Evolutionary conservation across 805 yeast species (phyloP).

Genomic region (Nematodospora valgi): DNA sequence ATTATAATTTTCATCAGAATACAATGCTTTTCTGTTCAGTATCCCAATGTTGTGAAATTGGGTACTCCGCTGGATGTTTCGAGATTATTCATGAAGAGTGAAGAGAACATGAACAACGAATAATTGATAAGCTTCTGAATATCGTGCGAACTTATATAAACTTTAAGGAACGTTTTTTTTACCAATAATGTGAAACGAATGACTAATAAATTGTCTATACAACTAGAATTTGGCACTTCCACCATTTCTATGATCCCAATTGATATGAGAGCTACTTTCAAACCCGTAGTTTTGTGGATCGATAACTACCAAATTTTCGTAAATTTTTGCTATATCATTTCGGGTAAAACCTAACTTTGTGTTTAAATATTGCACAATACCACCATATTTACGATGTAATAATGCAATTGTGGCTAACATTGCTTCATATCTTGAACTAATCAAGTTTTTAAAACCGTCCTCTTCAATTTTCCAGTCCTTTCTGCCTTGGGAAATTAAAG

Average conservation of each 20-base stretch:
- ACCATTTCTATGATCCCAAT: constrained; percentile 14
- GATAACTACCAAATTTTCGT: constrained; percentile 21
- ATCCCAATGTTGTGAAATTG: constrained; percentile 47
- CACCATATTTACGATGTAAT: constrained; percentile 52
- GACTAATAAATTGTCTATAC: background rate
- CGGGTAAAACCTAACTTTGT: constrained; percentile 41
- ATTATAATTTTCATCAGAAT: too few species aligned
- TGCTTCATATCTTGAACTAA: constrained; percentile 64
- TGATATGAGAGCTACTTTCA: constrained; percentile 10
- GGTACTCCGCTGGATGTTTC: constrained; percentile 66
- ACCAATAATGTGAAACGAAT: background rate
- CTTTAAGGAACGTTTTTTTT: background rate
- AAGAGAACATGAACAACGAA: constrained; percentile 13
- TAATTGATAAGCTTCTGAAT: too few species aligned
- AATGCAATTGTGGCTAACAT: constrained; percentile 62
- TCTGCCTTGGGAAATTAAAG: constrained; percentile 33
- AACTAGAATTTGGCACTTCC: constrained; percentile 11
- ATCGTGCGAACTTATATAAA: background rate
- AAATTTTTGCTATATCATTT: constrained; percentile 38
- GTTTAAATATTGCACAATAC: constrained; percentile 47
- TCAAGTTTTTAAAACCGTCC: constrained; percentile 57
- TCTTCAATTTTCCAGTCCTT: constrained; percentile 38
- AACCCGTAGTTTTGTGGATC: constrained; percentile 15
- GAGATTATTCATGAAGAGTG: constrained; percentile 31
- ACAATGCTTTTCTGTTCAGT: too few species aligned